Percentiles rank a stretch among this genome's conserved stretches.
phyloP scores from a whole-genome alignment of 306 rosid species.

The Trifolium pratense region DNA sequence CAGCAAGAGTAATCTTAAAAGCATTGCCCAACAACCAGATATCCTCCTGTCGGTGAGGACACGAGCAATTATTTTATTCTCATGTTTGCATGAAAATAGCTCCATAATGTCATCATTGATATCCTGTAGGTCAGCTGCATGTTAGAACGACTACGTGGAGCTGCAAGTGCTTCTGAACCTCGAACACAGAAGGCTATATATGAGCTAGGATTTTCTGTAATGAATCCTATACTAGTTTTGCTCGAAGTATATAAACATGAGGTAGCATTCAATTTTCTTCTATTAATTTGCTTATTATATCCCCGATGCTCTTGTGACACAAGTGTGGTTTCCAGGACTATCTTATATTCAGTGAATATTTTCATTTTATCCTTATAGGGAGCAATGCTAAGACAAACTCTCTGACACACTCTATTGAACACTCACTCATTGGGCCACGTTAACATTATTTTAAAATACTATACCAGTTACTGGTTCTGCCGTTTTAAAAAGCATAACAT shows the following conservation, averaged over 20 bases:
- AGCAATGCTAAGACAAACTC: too few species aligned
- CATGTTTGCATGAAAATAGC: constrained; percentile 27
- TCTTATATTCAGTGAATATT: constrained; percentile 4
- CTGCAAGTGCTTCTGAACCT: constrained; percentile 91
- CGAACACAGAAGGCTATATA: constrained; percentile 84
- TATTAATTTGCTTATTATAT: constrained; percentile 19
- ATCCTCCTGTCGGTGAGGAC: constrained; percentile 70
- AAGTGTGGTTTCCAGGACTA: constrained; percentile 22
- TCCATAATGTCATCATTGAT: constrained; percentile 41
- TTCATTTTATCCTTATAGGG: too few species aligned
- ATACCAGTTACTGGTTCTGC: too few species aligned
- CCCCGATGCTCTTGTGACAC: constrained; percentile 27
- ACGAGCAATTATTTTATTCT: constrained; percentile 17
- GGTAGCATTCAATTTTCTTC: constrained; percentile 55
- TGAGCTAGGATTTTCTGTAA: constrained; percentile 84
- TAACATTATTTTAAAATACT: too few species aligned
- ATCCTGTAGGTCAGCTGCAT: constrained; percentile 83
- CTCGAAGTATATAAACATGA: constrained; percentile 92
- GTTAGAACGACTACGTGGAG: constrained; percentile 96
- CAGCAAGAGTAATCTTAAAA: constrained; percentile 71
- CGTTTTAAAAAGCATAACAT: too few species aligned
- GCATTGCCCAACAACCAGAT: constrained; percentile 86
- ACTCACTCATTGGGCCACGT: too few species aligned
- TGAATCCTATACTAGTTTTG: constrained; percentile 70
- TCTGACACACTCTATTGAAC: too few species aligned